Evolutionary conservation across 2,329 filamentous ascomycete species (phyloP).

Genomic region (Cladophialophora bantiana): DNA sequence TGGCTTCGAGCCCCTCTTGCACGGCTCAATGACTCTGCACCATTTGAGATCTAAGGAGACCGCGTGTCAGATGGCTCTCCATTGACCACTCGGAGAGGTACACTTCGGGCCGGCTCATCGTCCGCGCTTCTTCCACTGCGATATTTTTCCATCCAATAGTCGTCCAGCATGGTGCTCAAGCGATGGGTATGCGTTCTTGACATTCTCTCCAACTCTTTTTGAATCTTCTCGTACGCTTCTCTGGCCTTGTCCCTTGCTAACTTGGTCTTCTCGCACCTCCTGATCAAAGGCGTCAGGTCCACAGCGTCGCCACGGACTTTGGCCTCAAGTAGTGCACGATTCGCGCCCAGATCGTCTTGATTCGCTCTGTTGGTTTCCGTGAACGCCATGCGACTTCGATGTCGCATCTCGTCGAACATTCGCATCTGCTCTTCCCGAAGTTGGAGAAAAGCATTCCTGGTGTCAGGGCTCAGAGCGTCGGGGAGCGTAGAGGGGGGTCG

Average conservation of each 20-base stretch:
- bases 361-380: constrained; percentile 11
- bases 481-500: constrained; percentile 1
- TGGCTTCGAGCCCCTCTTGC: background rate
- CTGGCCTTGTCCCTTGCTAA: constrained; percentile 19
- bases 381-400: constrained; percentile 11
- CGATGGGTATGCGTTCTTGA: constrained; percentile 14
- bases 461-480: constrained; percentile 18
- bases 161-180: constrained; percentile 18
- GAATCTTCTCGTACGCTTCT: constrained; percentile 14
- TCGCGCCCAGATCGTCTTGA: constrained; percentile 27
- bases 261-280: constrained; percentile 24
- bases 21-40: background rate
- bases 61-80: constrained; percentile 11
- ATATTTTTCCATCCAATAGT: constrained; percentile 12
- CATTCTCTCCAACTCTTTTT: constrained; percentile 21
- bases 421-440: constrained; percentile 22
- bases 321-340: constrained; percentile 18
- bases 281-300: constrained; percentile 20
- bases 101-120: constrained; percentile 17
- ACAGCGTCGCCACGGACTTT: constrained; percentile 1
- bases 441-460: constrained; percentile 16
- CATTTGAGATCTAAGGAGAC: background rate
- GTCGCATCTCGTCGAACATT: constrained; percentile 22
- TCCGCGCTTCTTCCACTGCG: background rate
- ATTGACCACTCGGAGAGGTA: constrained; percentile 10